These are phyloP conservation scores for Cladosporium phlei DNA, from an alignment of 2,329 filamentous ascomycete genomes.

Conservation along the genomic window DNA sequence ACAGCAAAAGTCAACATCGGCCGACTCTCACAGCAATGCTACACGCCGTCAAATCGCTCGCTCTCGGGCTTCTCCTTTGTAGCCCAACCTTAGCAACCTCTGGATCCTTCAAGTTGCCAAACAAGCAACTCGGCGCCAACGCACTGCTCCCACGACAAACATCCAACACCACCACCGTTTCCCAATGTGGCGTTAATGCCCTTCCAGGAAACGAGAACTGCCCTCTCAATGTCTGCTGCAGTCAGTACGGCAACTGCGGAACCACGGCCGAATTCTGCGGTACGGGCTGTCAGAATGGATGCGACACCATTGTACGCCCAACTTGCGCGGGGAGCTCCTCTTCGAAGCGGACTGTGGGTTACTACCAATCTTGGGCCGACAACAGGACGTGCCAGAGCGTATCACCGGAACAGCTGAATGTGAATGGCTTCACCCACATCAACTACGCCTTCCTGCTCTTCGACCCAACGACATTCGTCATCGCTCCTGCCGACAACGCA, in stretches of 20 bases:
- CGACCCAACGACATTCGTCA: slow-evolving; percentile 28
- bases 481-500: slow-evolving; percentile 29
- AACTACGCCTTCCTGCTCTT: slow-evolving; percentile 31
- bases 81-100: neutral
- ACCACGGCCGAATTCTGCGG: slow-evolving; percentile 17
- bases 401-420: slow-evolving; percentile 3
- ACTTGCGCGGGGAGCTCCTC: neutral
- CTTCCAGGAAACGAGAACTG: slow-evolving; percentile 15
- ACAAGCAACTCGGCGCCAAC: neutral
- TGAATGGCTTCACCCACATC: slow-evolving; percentile 15
- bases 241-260: slow-evolving; percentile 17
- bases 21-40: too few species aligned
- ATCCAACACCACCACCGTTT: neutral
- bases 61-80: neutral
- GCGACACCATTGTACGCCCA: neutral
- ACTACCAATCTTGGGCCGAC: slow-evolving; percentile 20
- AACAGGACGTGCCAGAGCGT: slow-evolving; percentile 14
- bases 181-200: slow-evolving; percentile 18
- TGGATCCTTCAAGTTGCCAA: too few species aligned
- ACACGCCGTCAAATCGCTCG: neutral
- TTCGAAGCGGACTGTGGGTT: slow-evolving; percentile 14
- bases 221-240: slow-evolving; percentile 22
- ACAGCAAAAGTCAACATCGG: too few species aligned
- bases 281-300: slow-evolving; percentile 14
- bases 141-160: neutral